Conservation (phyloP, 345 rosid genomes). For the Odontarrhena argentea region DNA sequence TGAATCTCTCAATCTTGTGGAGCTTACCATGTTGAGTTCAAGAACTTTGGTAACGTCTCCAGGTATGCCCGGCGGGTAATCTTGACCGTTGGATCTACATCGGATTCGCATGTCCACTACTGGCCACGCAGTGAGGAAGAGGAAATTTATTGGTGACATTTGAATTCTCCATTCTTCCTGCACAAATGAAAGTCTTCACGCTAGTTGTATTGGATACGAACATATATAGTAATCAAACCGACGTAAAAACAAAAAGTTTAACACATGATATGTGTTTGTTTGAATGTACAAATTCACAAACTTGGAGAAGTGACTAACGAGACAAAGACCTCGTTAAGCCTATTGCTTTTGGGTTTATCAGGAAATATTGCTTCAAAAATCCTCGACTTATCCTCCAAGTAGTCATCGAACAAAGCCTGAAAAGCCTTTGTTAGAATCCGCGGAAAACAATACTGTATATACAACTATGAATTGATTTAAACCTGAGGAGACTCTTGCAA, state of each 20-base stretch:
- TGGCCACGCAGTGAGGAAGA: slow-evolving; percentile 75
- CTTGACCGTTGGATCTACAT: slow-evolving; percentile 61
- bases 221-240: too few species aligned
- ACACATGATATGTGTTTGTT: too few species aligned
- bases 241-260: too few species aligned
- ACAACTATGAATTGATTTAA: background rate
- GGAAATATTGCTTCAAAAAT: slow-evolving; percentile 82
- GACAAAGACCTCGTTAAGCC: slow-evolving; percentile 63
- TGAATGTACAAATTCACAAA: too few species aligned
- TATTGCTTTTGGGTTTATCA: slow-evolving; percentile 62
- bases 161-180: slow-evolving; percentile 89
- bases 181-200: background rate
- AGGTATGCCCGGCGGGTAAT: slow-evolving; percentile 73
- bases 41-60: slow-evolving; percentile 60
- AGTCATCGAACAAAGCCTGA: slow-evolving; percentile 83
- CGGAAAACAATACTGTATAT: too few species aligned
- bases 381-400: slow-evolving; percentile 76
- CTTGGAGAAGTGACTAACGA: too few species aligned
- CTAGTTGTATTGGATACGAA: background rate
- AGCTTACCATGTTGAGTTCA: slow-evolving; percentile 71
- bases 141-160: slow-evolving; percentile 79
- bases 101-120: slow-evolving; percentile 76
- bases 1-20: background rate
- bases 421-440: background rate
- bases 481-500: slow-evolving; percentile 85